phyloP scores from a whole-genome alignment of 257 asterid genomes.

The Plantago major region DNA sequence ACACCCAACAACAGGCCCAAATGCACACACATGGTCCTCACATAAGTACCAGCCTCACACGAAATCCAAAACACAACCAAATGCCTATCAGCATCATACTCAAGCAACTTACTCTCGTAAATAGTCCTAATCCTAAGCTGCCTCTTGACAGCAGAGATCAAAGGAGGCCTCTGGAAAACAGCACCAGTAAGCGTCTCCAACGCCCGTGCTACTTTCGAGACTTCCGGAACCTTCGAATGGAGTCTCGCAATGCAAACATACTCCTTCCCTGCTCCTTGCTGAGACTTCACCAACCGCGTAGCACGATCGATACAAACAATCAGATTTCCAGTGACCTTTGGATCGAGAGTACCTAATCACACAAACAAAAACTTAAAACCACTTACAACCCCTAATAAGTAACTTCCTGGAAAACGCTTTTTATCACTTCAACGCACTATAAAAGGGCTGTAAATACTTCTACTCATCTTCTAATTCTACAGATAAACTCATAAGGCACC shows the following conservation, averaged over 20 bases:
- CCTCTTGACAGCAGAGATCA: slow-evolving; percentile 88
- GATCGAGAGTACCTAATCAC: slow-evolving; percentile 65
- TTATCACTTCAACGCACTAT: too few relatives aligned
- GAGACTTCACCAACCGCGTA: slow-evolving; percentile 86
- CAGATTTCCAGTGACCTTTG: slow-evolving; percentile 88
- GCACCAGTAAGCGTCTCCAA: slow-evolving; percentile 88
- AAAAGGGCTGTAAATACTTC: too few relatives aligned
- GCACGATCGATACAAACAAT: slow-evolving; percentile 93
- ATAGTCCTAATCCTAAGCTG: slow-evolving; percentile 93
- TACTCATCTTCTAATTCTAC: too few relatives aligned
- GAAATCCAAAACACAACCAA: slow-evolving; percentile 94
- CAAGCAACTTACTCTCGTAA: slow-evolving; percentile 86
- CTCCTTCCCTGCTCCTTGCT: slow-evolving; percentile 97
- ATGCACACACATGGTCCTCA: slow-evolving; percentile 91
- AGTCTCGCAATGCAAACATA: slow-evolving; percentile 80
- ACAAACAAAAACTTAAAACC: too few relatives aligned
- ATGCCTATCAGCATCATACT: slow-evolving; percentile 69
- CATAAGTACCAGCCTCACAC: slow-evolving; percentile 96
- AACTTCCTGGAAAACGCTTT: too few relatives aligned
- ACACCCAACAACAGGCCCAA: slow-evolving; percentile 90
- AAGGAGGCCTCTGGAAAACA: slow-evolving; percentile 87
- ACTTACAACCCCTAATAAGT: too few relatives aligned
- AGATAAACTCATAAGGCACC: too few relatives aligned
- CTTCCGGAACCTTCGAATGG: slow-evolving; percentile 78
- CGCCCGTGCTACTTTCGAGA: slow-evolving; percentile 71